Conservation (phyloP, 2,329 filamentous ascomycete species). For the Xylariaceae sp. region DNA sequence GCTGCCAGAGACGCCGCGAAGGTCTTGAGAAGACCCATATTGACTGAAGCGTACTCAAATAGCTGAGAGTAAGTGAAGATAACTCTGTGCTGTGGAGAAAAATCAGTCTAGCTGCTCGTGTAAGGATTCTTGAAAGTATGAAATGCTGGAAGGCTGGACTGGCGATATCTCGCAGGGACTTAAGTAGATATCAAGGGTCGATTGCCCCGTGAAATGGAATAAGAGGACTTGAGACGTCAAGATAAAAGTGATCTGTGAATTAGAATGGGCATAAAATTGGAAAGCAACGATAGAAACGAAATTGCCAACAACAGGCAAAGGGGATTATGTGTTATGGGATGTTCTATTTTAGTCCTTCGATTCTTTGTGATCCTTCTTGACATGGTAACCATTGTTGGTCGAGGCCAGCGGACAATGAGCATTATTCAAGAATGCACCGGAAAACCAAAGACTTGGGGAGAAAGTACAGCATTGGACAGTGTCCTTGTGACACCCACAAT, state of each 20-base stretch:
- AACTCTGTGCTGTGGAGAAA: constrained; percentile 3
- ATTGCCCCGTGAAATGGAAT: background rate
- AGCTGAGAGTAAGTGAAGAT: constrained; percentile 18
- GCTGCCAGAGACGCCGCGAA: constrained; percentile 26
- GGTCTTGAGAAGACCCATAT: constrained; percentile 31
- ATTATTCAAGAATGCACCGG: constrained; percentile 21
- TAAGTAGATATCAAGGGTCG: no score
- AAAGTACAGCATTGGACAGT: no score
- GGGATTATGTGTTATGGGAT: no score
- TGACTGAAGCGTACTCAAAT: constrained; percentile 23
- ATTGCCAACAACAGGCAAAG: no score
- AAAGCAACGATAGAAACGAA: constrained; percentile 1
- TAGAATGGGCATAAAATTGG: background rate
- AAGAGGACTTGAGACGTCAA: no score
- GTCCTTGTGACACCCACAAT: no score
- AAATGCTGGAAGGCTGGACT: no score
- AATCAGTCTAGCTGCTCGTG: constrained; percentile 9
- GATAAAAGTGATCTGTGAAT: constrained; percentile 1
- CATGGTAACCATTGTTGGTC: constrained; percentile 9
- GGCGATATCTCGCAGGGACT: no score
- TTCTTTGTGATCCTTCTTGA: constrained; percentile 7
- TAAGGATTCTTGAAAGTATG: no score
- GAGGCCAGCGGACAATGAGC: constrained; percentile 17
- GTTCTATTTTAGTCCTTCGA: constrained; percentile 3
- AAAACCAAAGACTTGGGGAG: constrained; percentile 8